A percentile compares a stretch with the other conserved stretches of the same genome.
Evolutionary conservation across 805 yeast species (phyloP).

Genomic region (Myxozyma mucilagina): DNA sequence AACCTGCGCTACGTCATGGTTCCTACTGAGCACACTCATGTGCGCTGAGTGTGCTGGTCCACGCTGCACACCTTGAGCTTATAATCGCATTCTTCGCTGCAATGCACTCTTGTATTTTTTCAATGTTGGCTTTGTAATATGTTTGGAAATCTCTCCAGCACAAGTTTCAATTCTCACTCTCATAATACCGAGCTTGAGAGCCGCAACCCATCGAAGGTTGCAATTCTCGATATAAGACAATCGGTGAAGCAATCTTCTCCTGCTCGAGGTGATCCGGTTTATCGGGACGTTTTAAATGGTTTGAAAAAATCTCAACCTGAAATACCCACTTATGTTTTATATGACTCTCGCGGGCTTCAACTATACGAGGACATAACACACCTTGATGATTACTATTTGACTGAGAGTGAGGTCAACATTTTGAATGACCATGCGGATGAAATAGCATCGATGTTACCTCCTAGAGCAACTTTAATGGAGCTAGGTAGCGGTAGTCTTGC

Average conservation of each 20-base stretch:
- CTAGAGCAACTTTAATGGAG: slow-evolving; percentile 22
- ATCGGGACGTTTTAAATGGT: neutral
- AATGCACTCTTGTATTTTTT: too few species aligned
- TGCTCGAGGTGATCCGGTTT: neutral
- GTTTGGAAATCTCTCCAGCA: too few species aligned
- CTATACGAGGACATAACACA: slow-evolving; percentile 31
- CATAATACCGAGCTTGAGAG: neutral
- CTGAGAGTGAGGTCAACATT: slow-evolving; percentile 23
- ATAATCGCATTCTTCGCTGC: too few species aligned
- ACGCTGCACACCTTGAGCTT: too few species aligned
- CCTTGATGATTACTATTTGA: slow-evolving; percentile 26
- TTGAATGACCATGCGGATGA: slow-evolving; percentile 15
- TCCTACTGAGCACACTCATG: too few species aligned
- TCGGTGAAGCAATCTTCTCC: neutral
- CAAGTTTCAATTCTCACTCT: too few species aligned
- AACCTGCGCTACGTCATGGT: too few species aligned
- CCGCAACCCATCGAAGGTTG: neutral
- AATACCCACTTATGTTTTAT: slow-evolving; percentile 29
- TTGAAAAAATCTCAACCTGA: neutral
- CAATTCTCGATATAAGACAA: neutral
- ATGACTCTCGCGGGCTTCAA: slow-evolving; percentile 33
- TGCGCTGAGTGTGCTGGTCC: too few species aligned
- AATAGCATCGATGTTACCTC: slow-evolving; percentile 23
- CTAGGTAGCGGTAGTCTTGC: slow-evolving; percentile 33
- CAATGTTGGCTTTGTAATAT: too few species aligned